Percentiles rank a stretch among this genome's conserved stretches.
These are phyloP conservation scores for Globisporangium acanthophoron DNA, from an alignment of 352 stramenopile species.

Conservation along the genomic window DNA sequence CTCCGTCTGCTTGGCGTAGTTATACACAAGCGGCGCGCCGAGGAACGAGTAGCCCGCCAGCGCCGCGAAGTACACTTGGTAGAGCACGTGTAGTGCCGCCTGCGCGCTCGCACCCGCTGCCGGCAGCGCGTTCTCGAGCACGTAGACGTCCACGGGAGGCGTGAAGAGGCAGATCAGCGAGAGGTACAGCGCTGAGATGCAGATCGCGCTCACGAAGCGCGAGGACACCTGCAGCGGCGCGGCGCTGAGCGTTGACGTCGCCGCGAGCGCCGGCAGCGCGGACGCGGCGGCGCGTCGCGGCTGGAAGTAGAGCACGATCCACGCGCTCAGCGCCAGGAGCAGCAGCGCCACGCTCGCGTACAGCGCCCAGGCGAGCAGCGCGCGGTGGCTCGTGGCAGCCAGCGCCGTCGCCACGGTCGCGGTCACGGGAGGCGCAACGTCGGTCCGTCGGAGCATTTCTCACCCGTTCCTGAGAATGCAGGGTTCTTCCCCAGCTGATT, in stretches of 20 bases:
- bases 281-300: slow-evolving; percentile 45
- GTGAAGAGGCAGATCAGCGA: slow-evolving; percentile 75
- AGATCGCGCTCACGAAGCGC: slow-evolving; percentile 64
- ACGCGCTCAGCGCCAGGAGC: slow-evolving; percentile 47
- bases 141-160: slow-evolving; percentile 70
- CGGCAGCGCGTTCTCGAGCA: slow-evolving; percentile 66
- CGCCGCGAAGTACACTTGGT: slow-evolving; percentile 63
- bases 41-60: slow-evolving; percentile 66
- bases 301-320: slow-evolving; percentile 61
- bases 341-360: slow-evolving; percentile 57
- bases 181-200: slow-evolving; percentile 62
- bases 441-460: slow-evolving; percentile 6
- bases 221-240: slow-evolving; percentile 59
- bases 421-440: background rate
- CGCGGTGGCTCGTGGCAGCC: slow-evolving; percentile 24
- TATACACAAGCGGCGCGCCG: slow-evolving; percentile 67
- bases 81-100: slow-evolving; percentile 49
- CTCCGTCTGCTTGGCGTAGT: slow-evolving; percentile 81
- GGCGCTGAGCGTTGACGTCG: slow-evolving; percentile 48
- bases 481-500: too few species aligned
- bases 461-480: too few species aligned
- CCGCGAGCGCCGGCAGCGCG: slow-evolving; percentile 46
- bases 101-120: slow-evolving; percentile 48
- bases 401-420: slow-evolving; percentile 6
- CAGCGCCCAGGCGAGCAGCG: slow-evolving; percentile 49